phyloP scores from a whole-genome alignment of 2,329 filamentous ascomycete species.

The Grosmannia huntii region DNA sequence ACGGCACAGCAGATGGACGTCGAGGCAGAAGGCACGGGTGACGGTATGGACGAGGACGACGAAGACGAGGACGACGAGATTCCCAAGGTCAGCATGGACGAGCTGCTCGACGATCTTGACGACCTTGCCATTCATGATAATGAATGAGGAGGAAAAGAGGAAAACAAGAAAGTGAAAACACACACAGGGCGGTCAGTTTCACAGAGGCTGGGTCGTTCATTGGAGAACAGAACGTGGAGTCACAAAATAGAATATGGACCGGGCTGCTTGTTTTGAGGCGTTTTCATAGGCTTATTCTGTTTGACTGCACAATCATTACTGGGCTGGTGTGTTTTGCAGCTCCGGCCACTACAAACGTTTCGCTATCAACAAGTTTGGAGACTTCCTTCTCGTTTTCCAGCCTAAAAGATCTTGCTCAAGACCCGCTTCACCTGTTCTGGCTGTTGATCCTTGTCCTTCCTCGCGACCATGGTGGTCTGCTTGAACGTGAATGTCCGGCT shows the following conservation, averaged over 20 bases:
- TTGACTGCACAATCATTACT: not conserved
- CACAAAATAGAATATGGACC: conserved; percentile 1
- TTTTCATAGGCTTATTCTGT: not conserved
- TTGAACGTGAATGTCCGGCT: conserved; percentile 54
- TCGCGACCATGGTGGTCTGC: conserved; percentile 48
- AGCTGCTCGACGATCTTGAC: conserved; percentile 84
- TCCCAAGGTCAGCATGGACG: conserved; percentile 64
- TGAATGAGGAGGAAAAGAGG: conserved; percentile 1
- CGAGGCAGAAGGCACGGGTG: conserved; percentile 43
- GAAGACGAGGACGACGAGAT: conserved; percentile 46
- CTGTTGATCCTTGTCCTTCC: conserved; percentile 31
- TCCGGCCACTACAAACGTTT: not conserved
- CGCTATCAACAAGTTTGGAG: not conserved
- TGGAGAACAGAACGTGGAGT: not conserved
- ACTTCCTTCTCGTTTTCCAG: no score
- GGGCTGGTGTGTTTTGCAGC: not conserved
- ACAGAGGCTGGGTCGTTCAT: not conserved
- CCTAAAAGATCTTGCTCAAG: conserved; percentile 51
- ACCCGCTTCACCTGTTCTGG: conserved; percentile 46
- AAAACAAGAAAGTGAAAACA: not conserved
- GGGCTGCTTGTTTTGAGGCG: not conserved
- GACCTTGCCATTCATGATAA: conserved; percentile 61
- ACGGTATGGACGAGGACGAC: conserved; percentile 28
- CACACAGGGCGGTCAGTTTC: not conserved
- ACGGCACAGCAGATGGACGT: conserved; percentile 24